Evolutionary conservation across 768 basidiomycete species (phyloP), one percentile per base, ranked within the genome.

Genomic region (Lactifluus pinguis): DNA sequence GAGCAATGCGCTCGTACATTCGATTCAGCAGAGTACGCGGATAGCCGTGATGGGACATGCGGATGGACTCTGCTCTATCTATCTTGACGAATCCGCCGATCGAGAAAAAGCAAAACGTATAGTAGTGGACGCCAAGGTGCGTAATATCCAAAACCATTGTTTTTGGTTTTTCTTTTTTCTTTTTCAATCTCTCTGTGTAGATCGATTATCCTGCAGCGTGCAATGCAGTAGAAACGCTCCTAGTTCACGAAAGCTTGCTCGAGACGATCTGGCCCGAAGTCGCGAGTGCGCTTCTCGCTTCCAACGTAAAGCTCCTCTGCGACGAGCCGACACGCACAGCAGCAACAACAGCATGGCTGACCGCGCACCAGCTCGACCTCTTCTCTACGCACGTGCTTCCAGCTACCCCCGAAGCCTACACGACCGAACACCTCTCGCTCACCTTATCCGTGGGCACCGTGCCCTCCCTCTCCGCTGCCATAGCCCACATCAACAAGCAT

Each of bases 41-140:
- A 98, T 99, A 62, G 88, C 97, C 2, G 97, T 99, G 48, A 98
- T 99, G 94, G 97, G 97, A 1, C 97, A 99, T 69, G 95, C 97
- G 7, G 97, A 99, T 72, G 97, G 97, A 1, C 75, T 98, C 9
- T 99, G 97, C 72, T 82, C 85, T 19, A 83, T 97, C 6, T 98
- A 86, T 71, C 74, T 99, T 6, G 95, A 99, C 72, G 85, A 89
- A 66, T 76, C 79, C 32, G 95, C 95, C 0, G 82, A 89, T 65
- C 67, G 76, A 42, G 80, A 84, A 59, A 98, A 94, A 71, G 92
- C 95, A 0, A 75, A 86, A 44, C 79, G 92, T 21, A 78, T 99
- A 6, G 84, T 86, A 0, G 75, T 95, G 4, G 97, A 99, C 70
- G 87, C 93, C 30, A 99, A 99, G 80, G 95, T 94, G 65, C 25